phyloP scores from a whole-genome alignment of 176 grass and related monocot genomes.

The Olyra latifolia region DNA sequence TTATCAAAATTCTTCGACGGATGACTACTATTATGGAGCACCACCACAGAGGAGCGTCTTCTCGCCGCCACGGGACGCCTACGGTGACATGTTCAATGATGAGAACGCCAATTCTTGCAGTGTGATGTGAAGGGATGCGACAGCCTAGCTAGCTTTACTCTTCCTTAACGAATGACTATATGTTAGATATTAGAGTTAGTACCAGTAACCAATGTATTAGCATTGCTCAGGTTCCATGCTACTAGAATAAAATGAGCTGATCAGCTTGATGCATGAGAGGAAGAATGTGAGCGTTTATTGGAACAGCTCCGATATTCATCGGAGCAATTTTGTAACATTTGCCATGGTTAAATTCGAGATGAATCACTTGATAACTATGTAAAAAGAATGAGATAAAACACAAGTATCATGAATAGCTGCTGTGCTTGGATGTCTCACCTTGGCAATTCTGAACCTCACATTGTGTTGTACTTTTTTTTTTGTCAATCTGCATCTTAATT shows the following conservation, averaged over 20 bases:
- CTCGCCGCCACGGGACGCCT: conserved; percentile 37
- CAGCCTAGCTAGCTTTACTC: conserved; percentile 23
- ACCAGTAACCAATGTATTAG: conserved; percentile 19
- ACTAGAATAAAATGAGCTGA: conserved; percentile 46
- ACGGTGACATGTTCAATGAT: conserved; percentile 62
- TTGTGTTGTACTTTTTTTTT: background rate
- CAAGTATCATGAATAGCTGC: background rate
- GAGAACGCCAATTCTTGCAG: conserved; percentile 66
- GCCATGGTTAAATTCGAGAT: conserved; percentile 4
- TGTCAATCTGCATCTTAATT: background rate
- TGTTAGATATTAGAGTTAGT: conserved; percentile 22
- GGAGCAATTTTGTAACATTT: conserved; percentile 53
- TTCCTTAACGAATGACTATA: conserved; percentile 19
- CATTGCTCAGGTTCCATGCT: conserved; percentile 18
- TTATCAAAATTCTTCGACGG: conserved; percentile 12
- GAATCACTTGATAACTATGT: background rate
- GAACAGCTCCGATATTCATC: conserved; percentile 27
- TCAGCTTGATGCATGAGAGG: conserved; percentile 37
- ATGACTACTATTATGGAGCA: conserved; percentile 54
- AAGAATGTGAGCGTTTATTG: conserved; percentile 16
- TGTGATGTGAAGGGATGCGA: conserved; percentile 46
- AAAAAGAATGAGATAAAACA: background rate
- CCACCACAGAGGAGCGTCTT: conserved; percentile 42
- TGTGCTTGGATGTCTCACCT: background rate
- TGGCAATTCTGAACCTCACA: background rate